Conservation (phyloP, 805 yeast genomes). For the Myxozyma melibiosi region DNA sequence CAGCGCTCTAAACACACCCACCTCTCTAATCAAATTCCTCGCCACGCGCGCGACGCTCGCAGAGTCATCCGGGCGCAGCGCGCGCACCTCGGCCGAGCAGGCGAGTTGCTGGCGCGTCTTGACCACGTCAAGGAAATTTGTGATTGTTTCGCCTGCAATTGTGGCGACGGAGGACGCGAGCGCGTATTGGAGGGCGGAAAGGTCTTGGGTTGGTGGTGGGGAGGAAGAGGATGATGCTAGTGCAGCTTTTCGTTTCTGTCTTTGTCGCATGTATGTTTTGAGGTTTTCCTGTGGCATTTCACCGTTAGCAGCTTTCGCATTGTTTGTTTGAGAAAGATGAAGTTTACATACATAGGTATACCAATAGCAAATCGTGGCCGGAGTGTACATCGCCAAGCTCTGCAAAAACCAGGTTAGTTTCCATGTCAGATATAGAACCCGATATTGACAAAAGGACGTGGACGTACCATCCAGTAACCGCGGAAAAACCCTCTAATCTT, state of each 20-base stretch:
- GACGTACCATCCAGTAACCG: constrained; percentile 55
- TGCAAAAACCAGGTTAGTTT: not conserved
- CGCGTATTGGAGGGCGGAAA: constrained; percentile 19
- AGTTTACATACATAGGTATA: constrained; percentile 19
- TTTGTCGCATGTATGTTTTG: constrained; percentile 10
- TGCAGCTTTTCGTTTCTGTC: not conserved
- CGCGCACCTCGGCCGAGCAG: constrained; percentile 44
- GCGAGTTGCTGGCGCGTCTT: constrained; percentile 52
- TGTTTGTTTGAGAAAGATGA: not conserved
- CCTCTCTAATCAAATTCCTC: constrained; percentile 43
- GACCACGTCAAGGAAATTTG: constrained; percentile 48
- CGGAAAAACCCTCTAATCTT: constrained; percentile 80
- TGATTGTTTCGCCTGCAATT: constrained; percentile 41
- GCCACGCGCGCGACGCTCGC: constrained; percentile 42
- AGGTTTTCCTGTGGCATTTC: constrained; percentile 42
- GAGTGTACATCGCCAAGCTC: constrained; percentile 26
- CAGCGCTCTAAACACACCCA: constrained; percentile 43
- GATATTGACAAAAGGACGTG: not conserved
- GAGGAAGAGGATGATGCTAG: not conserved
- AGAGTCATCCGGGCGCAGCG: constrained; percentile 45
- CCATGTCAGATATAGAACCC: not conserved
- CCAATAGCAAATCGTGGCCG: constrained; percentile 28
- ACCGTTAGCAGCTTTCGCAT: too few relatives aligned
- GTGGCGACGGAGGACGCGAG: constrained; percentile 44
- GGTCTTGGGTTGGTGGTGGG: constrained; percentile 12